These are phyloP conservation scores for Xylariaceae sp. DNA, from an alignment of 2,329 filamentous ascomycete species.

Conservation along the genomic window DNA sequence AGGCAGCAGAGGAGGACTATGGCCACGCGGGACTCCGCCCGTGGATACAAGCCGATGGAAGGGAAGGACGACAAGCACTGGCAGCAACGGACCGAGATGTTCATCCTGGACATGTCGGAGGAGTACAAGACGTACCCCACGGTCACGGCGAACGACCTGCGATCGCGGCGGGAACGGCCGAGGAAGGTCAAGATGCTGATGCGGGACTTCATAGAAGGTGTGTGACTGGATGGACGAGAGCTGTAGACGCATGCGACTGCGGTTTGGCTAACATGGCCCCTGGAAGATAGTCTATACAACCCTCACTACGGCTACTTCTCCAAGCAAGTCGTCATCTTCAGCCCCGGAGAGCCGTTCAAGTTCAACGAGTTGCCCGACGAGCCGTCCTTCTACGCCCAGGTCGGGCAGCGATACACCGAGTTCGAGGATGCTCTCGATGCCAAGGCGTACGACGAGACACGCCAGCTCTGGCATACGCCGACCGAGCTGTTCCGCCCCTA, in stretches of 20 bases:
- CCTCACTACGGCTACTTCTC: constrained; percentile 94
- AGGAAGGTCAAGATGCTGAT: constrained; percentile 92
- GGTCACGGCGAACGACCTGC: constrained; percentile 77
- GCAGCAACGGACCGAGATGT: constrained; percentile 75
- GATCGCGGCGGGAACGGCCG: constrained; percentile 67
- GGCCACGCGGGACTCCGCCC: constrained; percentile 24
- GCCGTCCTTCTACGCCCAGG: constrained; percentile 70
- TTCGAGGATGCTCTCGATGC: constrained; percentile 87
- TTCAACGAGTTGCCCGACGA: constrained; percentile 80
- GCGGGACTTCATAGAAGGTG: constrained; percentile 94
- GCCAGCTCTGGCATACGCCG: constrained; percentile 97
- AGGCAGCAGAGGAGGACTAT: constrained; percentile 32
- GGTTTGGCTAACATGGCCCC: constrained; percentile 8
- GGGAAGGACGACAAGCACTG: constrained; percentile 62
- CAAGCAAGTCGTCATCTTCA: constrained; percentile 94
- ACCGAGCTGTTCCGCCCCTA: constrained; percentile 95
- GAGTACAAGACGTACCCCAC: constrained; percentile 79
- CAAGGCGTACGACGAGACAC: constrained; percentile 62
- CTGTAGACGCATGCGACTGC: not conserved
- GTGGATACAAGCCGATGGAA: constrained; percentile 26
- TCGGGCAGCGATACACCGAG: constrained; percentile 75
- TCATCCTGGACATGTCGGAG: constrained; percentile 69
- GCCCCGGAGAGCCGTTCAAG: constrained; percentile 82
- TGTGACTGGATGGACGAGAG: constrained; percentile 15
- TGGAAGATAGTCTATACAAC: constrained; percentile 83